Base-by-base conservation (phyloP, 805 yeast species). In the Yueomyces sinensis region DNA sequence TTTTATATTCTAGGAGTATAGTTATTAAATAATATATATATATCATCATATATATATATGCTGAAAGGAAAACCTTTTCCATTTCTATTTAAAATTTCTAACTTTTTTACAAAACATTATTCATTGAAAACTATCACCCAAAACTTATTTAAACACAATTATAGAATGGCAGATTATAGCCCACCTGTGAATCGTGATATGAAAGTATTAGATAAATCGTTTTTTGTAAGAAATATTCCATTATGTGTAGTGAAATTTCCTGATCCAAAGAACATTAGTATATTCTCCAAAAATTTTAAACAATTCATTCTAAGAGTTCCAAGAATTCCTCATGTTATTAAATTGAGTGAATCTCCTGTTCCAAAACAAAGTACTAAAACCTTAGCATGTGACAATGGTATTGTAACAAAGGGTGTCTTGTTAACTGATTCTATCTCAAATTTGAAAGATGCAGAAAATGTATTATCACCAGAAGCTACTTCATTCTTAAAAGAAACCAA, bases 131-230 rank as follows among this genome's bases (percentile, higher is more conserved):
- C 24, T 11, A 20, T 20, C 24, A 20, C 24, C 24, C 24, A 20
- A 20, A 20, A 20, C 24, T 11, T 20, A 7, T 7, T 1, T 7
- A 11, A 7, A 11, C 24, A 20, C 24, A 20, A 20, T 25, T 11
- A 9, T n/a, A 25, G 13, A 25, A 25, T 25, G 28, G 11, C 11
- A 11, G 51, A 44, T 33, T 56, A 51, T 36, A 34, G 38, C 48
- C 93, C 95, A 2, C 95, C 95, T 0, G 60, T 74, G 7, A 65
- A 80, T 50, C 58, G 82, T 31, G 63, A 69, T 2, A 75, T 82
- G 83, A 70, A 49, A 30, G 65, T 50, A 13, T 65, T 89, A 29
- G 91, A 89, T 55, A 67, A 79, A 30, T 55, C 70, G 1, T 69
- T 73, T 43, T 89, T 89, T 60, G 49, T 59, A 5, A 65, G 63